Percentiles rank a stretch among this genome's conserved stretches.
Conservation (phyloP, 2,329 filamentous ascomycete species). For the Aspergillus sp. region DNA sequence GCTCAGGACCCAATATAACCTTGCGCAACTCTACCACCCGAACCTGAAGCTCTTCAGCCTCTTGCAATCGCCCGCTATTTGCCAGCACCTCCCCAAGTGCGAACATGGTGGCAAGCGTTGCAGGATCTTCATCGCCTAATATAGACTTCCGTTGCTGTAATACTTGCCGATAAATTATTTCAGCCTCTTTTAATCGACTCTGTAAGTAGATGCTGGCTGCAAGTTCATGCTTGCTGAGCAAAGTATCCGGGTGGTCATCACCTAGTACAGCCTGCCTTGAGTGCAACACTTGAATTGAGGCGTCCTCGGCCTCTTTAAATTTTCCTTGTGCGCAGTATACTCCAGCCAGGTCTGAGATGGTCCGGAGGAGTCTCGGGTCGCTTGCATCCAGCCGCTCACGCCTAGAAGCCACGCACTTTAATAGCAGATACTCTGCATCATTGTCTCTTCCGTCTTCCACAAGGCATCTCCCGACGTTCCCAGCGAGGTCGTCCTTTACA, state of each 20-base stretch:
- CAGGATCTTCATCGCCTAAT: too few species aligned
- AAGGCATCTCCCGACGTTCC: conserved; percentile 10
- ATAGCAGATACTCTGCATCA: conserved; percentile 10
- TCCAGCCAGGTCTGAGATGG: rapidly evolving
- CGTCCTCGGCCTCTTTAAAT: neutral
- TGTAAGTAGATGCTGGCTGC: neutral
- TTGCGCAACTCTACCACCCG: neutral
- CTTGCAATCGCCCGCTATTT: neutral
- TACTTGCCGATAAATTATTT: rapidly evolving
- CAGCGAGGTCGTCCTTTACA: neutral
- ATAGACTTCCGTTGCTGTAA: too few species aligned
- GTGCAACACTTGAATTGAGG: neutral
- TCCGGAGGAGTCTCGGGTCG: too few species aligned
- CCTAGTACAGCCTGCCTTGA: neutral
- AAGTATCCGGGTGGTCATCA: neutral
- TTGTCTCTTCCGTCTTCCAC: conserved; percentile 17
- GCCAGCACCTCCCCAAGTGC: too few species aligned
- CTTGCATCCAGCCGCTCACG: too few species aligned
- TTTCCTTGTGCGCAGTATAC: neutral
- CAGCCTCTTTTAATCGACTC: neutral
- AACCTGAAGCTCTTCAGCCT: neutral
- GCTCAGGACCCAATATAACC: neutral
- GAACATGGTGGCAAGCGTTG: too few species aligned
- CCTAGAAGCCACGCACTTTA: too few species aligned
- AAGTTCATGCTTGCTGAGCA: neutral